Evolutionary conservation across 2,329 filamentous ascomycete genomes (phyloP).

Genomic region (Westerdykella aurantiaca): DNA sequence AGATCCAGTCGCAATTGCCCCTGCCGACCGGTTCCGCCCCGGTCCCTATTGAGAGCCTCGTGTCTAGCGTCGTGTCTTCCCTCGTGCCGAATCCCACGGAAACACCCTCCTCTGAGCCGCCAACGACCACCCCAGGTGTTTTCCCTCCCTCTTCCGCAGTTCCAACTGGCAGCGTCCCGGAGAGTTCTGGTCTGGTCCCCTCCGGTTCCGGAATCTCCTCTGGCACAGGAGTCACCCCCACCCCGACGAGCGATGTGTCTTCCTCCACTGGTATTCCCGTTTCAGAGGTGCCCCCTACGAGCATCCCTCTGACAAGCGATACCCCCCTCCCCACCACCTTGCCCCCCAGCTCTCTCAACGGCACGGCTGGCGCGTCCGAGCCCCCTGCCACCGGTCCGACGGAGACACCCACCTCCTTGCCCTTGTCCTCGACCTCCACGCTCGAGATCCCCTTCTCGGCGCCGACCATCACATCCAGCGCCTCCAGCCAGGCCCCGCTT

Average conservation of each 20-base stretch:
- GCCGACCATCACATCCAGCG: conserved; percentile 11
- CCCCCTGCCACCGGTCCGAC: conserved; percentile 7
- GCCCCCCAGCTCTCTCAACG: neutral
- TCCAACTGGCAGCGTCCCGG: neutral
- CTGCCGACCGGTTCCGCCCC: conserved; percentile 5
- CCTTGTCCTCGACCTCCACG: conserved; percentile 2
- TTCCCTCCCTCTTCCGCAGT: neutral
- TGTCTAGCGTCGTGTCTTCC: conserved; percentile 4
- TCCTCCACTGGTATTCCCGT: neutral
- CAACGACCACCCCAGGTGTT: neutral
- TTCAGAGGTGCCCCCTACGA: neutral
- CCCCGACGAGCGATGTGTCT: neutral
- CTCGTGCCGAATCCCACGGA: neutral
- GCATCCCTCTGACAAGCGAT: neutral
- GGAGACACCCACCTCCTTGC: conserved; percentile 1
- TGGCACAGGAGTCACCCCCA: conserved; percentile 2
- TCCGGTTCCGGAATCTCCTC: conserved; percentile 1
- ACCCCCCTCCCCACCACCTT: no score
- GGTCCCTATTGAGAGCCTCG: conserved; percentile 2
- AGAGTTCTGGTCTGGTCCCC: neutral
- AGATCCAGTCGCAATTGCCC: conserved; percentile 3
- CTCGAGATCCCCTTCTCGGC: conserved; percentile 14
- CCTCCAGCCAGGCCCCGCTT: conserved; percentile 28
- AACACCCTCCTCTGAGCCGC: neutral
- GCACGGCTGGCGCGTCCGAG: conserved; percentile 1